Percentiles rank a stretch among this genome's conserved stretches.
Conservation (phyloP, 257 asterid genomes). For the Salvia splendens region DNA sequence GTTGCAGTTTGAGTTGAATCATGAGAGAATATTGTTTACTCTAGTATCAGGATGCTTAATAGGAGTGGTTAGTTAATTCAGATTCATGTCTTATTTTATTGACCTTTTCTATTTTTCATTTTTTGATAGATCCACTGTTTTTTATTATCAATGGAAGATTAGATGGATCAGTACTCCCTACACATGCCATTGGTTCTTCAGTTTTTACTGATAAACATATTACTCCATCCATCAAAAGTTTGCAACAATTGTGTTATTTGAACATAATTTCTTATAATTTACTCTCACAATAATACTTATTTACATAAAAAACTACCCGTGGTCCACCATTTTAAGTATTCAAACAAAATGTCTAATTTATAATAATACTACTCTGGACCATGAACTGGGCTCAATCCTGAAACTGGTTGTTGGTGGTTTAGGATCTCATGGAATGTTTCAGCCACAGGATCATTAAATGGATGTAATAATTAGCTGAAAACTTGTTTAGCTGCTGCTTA, state of each 20-base stretch:
- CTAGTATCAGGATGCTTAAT: not conserved
- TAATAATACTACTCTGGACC: not conserved
- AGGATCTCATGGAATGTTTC: constrained; percentile 1
- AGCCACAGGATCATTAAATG: not conserved
- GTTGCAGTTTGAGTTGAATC: not conserved
- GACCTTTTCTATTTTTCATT: constrained; percentile 1
- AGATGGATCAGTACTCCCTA: not conserved
- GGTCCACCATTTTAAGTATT: no score
- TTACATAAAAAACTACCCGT: no score
- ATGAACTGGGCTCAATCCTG: constrained; percentile 4
- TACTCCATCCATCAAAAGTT: no score
- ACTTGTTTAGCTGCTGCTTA: no score
- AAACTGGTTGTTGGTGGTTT: not conserved
- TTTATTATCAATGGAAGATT: not conserved
- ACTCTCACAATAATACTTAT: no score
- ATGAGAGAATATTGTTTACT: not conserved
- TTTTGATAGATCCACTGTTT: not conserved
- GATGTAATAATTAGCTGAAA: not conserved
- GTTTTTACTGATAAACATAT: no score
- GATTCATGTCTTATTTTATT: not conserved
- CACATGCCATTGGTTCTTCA: no score
- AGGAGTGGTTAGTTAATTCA: not conserved
- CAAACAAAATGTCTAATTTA: no score
- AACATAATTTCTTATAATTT: no score
- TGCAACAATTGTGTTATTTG: no score